These are phyloP conservation scores for Daldinia bambusicola DNA, from an alignment of 495 filamentous ascomycete genomes.

Conservation along the genomic window DNA sequence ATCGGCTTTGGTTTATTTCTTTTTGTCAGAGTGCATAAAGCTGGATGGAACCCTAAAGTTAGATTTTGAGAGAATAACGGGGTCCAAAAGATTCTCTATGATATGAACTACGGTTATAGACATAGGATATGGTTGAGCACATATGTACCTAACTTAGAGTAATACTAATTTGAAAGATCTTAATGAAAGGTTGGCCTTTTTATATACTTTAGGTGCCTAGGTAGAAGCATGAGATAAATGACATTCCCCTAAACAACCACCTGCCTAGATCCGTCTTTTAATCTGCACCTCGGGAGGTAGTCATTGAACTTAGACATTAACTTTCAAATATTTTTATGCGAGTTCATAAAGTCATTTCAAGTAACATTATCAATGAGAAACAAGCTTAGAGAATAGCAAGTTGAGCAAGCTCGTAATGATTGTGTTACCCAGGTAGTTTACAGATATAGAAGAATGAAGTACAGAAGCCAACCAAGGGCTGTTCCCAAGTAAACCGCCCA, in stretches of 20 bases:
- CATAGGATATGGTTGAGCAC: too few species aligned
- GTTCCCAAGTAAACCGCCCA: neutral
- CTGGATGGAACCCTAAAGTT: slow-evolving; percentile 42
- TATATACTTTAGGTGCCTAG: too few species aligned
- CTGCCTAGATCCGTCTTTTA: too few species aligned
- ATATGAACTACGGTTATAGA: neutral
- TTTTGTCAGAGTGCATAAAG: slow-evolving; percentile 54
- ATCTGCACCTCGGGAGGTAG: too few species aligned
- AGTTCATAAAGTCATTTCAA: neutral
- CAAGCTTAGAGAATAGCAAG: neutral
- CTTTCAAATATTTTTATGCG: too few species aligned
- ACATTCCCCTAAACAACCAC: too few species aligned
- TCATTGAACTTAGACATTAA: too few species aligned
- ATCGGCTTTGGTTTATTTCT: slow-evolving; percentile 56
- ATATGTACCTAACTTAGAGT: too few species aligned
- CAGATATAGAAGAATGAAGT: neutral
- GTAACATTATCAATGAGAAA: neutral
- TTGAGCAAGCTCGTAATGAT: neutral
- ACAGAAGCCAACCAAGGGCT: neutral
- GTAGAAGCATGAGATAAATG: too few species aligned
- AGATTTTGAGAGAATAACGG: slow-evolving; percentile 33
- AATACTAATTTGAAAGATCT: too few species aligned
- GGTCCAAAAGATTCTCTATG: neutral
- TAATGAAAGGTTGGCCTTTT: too few species aligned
- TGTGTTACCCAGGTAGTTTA: neutral